Conservation (phyloP, 768 basidiomycete genomes). For the Rhizopogon rudus region DNA sequence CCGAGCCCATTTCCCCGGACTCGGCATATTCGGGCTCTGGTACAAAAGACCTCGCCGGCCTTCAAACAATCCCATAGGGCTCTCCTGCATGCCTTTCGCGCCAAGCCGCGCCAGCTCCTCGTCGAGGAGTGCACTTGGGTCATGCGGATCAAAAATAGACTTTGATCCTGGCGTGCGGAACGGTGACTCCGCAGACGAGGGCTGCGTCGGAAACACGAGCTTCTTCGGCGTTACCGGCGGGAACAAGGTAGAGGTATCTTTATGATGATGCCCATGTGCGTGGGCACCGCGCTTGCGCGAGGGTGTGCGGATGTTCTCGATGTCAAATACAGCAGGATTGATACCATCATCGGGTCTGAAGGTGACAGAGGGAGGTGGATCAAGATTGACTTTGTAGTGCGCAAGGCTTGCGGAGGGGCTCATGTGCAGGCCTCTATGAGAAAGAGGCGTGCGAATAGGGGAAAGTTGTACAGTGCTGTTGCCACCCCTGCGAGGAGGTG, state of each 20-base stretch:
- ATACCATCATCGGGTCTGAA: slow-evolving; percentile 26
- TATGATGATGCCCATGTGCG: slow-evolving; percentile 5
- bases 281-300: slow-evolving; percentile 36
- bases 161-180: slow-evolving; percentile 45
- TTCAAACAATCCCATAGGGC: slow-evolving; percentile 66
- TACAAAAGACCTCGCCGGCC: slow-evolving; percentile 55
- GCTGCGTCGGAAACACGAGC: slow-evolving; percentile 28
- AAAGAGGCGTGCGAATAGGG: slow-evolving; percentile 60
- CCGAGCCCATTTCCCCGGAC: slow-evolving; percentile 48
- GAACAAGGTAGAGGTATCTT: slow-evolving; percentile 15
- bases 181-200: slow-evolving; percentile 30
- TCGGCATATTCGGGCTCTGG: slow-evolving; percentile 64
- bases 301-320: slow-evolving; percentile 39
- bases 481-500: slow-evolving; percentile 28
- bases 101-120: slow-evolving; percentile 64
- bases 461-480: slow-evolving; percentile 41
- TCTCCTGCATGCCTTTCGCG: slow-evolving; percentile 41
- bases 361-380: slow-evolving; percentile 47
- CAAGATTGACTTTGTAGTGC: slow-evolving; percentile 65
- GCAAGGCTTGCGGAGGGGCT: slow-evolving; percentile 60
- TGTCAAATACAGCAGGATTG: slow-evolving; percentile 32
- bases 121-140: slow-evolving; percentile 61
- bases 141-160: slow-evolving; percentile 63
- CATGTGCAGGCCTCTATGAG: slow-evolving; percentile 66
- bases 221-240: slow-evolving; percentile 42